Evolutionary conservation across 1,284 basidiomycete species (phyloP).

Genomic region (Microbotryum silenes-acaulis): DNA sequence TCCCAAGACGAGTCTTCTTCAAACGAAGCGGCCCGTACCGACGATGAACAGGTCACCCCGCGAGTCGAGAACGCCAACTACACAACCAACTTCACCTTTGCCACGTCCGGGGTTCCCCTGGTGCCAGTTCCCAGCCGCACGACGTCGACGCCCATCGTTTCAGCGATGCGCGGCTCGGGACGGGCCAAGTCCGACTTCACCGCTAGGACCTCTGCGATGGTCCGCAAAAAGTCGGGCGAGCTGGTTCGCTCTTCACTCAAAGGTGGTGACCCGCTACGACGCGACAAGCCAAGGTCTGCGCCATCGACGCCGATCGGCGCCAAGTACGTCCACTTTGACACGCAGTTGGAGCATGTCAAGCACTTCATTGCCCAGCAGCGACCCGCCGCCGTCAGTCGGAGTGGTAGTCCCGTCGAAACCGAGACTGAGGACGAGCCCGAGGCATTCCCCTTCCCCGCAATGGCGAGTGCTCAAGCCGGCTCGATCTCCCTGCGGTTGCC

Average conservation of each 20-base stretch:
- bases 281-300: constrained; percentile 47
- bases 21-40: background rate
- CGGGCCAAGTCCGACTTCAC: constrained; percentile 14
- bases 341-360: constrained; percentile 83
- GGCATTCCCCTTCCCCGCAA: constrained; percentile 51
- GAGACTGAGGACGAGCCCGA: constrained; percentile 55
- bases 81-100: constrained; percentile 5
- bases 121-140: constrained; percentile 11
- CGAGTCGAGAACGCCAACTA: background rate
- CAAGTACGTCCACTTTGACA: constrained; percentile 88
- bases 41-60: background rate
- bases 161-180: constrained; percentile 2
- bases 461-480: constrained; percentile 43
- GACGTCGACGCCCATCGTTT: constrained; percentile 1
- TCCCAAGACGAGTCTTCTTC: constrained; percentile 21
- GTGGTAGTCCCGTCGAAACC: constrained; percentile 76
- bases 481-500: constrained; percentile 38
- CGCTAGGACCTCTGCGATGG: constrained; percentile 38
- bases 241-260: constrained; percentile 87
- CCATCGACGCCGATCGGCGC: constrained; percentile 61
- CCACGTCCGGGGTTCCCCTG: background rate
- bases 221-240: constrained; percentile 87
- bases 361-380: constrained; percentile 89
- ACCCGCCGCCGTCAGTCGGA: constrained; percentile 81
- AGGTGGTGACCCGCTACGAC: constrained; percentile 45